Conservation (phyloP, 257 asterid species). For the Ballota nigra region DNA sequence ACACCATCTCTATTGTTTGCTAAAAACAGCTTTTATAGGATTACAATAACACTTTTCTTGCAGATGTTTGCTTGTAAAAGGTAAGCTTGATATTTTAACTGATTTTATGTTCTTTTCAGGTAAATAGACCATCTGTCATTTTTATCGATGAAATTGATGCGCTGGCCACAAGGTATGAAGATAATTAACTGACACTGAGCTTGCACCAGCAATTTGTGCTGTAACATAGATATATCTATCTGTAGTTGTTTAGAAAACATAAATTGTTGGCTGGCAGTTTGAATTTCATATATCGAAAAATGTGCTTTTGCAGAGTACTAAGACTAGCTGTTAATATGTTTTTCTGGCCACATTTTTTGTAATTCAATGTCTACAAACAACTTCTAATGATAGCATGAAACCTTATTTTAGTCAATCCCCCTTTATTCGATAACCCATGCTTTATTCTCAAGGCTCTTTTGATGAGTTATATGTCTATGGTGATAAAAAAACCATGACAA, state of each 20-base stretch:
- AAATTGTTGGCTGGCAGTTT: not conserved
- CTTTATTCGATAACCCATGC: not conserved
- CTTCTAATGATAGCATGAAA: not conserved
- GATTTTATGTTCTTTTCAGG: conserved; percentile 53
- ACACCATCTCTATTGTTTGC: not conserved
- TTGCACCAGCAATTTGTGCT: conserved; percentile 5
- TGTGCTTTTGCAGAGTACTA: not conserved
- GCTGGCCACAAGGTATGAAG: conserved; percentile 81
- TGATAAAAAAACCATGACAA: not conserved
- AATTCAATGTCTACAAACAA: not conserved
- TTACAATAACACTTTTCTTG: not conserved
- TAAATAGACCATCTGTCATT: conserved; percentile 92
- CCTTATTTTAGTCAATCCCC: not conserved
- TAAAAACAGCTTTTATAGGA: not conserved
- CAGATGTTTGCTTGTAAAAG: conserved; percentile 1
- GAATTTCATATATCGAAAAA: not conserved
- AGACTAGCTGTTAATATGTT: not conserved
- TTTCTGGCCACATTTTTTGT: not conserved
- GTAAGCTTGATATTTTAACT: conserved; percentile 6
- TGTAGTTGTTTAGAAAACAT: not conserved
- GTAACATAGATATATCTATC: not conserved
- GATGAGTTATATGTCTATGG: not conserved
- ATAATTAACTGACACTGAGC: conserved; percentile 15
- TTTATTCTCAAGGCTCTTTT: conserved; percentile 1
- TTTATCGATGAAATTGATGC: conserved; percentile 99